Evolutionary conservation across 2,329 filamentous ascomycete genomes (phyloP), one percentile per base, ranked within the genome.

Genomic region (Botrytis fabae): DNA sequence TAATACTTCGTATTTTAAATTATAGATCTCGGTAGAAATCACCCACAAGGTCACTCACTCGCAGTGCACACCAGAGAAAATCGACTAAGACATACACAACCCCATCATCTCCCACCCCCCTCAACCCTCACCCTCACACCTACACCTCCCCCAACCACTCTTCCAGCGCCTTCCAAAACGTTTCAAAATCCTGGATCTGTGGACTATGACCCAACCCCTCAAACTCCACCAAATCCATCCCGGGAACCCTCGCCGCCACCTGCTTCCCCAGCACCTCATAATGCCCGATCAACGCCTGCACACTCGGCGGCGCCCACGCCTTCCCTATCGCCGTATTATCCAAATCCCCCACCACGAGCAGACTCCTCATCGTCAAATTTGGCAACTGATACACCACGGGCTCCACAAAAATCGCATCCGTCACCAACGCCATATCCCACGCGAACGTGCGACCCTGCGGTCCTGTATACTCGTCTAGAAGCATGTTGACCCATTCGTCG

Each of bases 401-500:
- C 57, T 71, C 62, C 14, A 69, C 72, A 60, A 70, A 75, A 35
- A 70, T 32, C 28, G 63, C 61, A 48, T 75, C 73, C 9, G 73
- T 75, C 14, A 66, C 42, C 4, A 73, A 20, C 1, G 73, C 73
- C 73, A 74, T 73, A 42, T 75, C 51, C 65, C 68, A 75, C 22
- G 71, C 71, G 22, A 74, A 75, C 10, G 38, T 20, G 9, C 60
- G 46, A 4, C 48, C 72, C 16, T 83, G 48, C 74, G 32, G 81
- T 81, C 6, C 85, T 83, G 72, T 83, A 80, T 88, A 88, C 69
- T 88, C 81, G 70, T 85, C 84, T 73, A 83, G 81, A 22, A 87
- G 82, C 86, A 88, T 88, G 46, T 83, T 81, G 68, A 87, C 86
- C 86, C 86, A 88, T 20, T 82, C 80, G 74, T 87, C 86, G 79